These are phyloP conservation scores for Guyanaporus albipodus DNA, from an alignment of 768 basidiomycete genomes.

Conservation along the genomic window DNA sequence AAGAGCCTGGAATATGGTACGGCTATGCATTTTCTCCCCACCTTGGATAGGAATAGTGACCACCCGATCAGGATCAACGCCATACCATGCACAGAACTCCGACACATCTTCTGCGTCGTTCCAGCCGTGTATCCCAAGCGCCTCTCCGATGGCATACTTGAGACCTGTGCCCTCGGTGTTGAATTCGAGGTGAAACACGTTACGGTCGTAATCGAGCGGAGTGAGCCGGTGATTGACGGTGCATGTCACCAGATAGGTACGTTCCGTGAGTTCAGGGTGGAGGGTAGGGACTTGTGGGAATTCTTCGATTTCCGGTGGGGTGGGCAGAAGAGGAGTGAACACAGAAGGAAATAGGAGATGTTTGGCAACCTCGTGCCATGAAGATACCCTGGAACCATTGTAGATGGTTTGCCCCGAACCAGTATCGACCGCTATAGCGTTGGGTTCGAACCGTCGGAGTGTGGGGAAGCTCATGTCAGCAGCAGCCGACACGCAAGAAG, in stretches of 20 bases:
- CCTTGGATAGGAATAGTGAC: constrained; percentile 73
- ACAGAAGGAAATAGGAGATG: constrained; percentile 85
- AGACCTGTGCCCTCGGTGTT: constrained; percentile 88
- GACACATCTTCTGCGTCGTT: constrained; percentile 86
- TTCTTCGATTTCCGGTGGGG: constrained; percentile 33
- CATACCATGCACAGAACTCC: constrained; percentile 92
- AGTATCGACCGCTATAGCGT: constrained; percentile 68
- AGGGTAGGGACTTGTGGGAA: constrained; percentile 63
- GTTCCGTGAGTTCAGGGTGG: constrained; percentile 83
- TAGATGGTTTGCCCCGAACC: constrained; percentile 53
- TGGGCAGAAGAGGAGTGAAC: constrained; percentile 52
- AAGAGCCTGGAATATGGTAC: constrained; percentile 91
- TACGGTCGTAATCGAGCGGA: constrained; percentile 93
- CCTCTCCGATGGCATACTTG: constrained; percentile 94
- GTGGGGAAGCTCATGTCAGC: constrained; percentile 23
- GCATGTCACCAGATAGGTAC: constrained; percentile 91
- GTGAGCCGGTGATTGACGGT: constrained; percentile 93
- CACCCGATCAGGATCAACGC: constrained; percentile 72
- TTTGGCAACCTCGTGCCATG: constrained; percentile 85
- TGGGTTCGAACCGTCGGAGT: constrained; percentile 62
- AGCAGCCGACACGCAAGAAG: constrained; percentile 17
- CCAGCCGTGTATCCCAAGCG: constrained; percentile 96
- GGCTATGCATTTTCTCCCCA: constrained; percentile 75
- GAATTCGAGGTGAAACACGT: constrained; percentile 98
- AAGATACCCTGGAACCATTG: constrained; percentile 56